phyloP scores from a whole-genome alignment of 2,329 filamentous ascomycete genomes.

The Calonectria pseudoreteaudii region DNA sequence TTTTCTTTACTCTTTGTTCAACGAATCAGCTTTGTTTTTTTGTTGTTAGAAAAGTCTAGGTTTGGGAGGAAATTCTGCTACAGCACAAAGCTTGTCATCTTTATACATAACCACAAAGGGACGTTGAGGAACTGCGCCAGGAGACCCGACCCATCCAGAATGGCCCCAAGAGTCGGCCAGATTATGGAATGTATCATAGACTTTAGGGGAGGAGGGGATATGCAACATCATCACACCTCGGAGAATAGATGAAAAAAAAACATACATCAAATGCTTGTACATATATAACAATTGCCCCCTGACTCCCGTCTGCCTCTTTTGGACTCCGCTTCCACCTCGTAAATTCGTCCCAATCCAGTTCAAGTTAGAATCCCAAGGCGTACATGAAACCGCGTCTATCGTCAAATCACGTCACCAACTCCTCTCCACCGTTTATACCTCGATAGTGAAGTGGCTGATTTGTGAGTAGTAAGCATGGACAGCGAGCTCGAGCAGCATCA shows the following conservation, averaged over 20 bases:
- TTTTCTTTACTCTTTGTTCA: not conserved
- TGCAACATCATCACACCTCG: constrained; percentile 13
- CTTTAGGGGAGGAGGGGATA: constrained; percentile 8
- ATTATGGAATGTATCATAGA: constrained; percentile 20
- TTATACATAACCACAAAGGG: not conserved
- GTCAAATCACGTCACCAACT: constrained; percentile 9
- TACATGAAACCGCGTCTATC: constrained; percentile 1
- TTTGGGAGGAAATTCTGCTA: not conserved
- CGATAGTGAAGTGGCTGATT: constrained; percentile 79
- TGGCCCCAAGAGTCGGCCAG: constrained; percentile 1
- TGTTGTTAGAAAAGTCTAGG: not conserved
- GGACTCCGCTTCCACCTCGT: constrained; percentile 22
- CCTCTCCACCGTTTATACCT: constrained; percentile 58
- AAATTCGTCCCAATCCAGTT: constrained; percentile 20
- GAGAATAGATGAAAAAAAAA: constrained; percentile 19
- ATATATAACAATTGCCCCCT: constrained; percentile 33
- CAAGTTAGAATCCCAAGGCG: constrained; percentile 23
- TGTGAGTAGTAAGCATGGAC: constrained; percentile 80
- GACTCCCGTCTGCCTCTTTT: constrained; percentile 39
- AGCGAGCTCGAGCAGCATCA: constrained; percentile 74
- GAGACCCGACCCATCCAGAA: constrained; percentile 4
- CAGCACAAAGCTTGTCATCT: not conserved
- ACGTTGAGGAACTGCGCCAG: not conserved
- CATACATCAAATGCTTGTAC: constrained; percentile 34
- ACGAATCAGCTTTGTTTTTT: constrained; percentile 3